phyloP scores from a whole-genome alignment of 768 basidiomycete species.

The Xerocomus spinulosus region DNA sequence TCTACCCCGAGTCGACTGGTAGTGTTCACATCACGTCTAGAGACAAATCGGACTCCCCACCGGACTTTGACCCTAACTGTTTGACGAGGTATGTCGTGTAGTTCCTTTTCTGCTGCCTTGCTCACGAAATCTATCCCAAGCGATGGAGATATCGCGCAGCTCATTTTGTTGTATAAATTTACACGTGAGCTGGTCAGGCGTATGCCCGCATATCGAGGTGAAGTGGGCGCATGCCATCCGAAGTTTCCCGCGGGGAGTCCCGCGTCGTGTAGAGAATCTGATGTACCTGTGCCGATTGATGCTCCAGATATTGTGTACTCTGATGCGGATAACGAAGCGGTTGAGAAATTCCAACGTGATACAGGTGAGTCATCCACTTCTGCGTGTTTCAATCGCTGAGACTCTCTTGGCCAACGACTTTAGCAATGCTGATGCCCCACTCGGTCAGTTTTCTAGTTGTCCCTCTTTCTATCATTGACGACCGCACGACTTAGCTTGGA shows the following conservation, averaged over 20 bases:
- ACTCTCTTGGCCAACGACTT: too few species aligned
- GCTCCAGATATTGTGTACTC: constrained; percentile 31
- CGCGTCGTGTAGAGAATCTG: constrained; percentile 20
- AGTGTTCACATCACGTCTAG: constrained; percentile 44
- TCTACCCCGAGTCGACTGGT: constrained; percentile 44
- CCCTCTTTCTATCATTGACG: too few species aligned
- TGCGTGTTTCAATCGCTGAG: background rate
- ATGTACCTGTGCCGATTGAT: constrained; percentile 17
- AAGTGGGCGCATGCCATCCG: constrained; percentile 13
- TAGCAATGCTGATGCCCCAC: background rate
- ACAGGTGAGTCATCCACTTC: background rate
- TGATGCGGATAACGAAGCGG: constrained; percentile 29
- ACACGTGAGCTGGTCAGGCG: constrained; percentile 49
- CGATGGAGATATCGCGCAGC: constrained; percentile 37
- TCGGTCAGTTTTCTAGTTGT: background rate
- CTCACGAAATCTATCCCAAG: constrained; percentile 1
- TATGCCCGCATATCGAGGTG: constrained; percentile 33
- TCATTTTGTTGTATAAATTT: constrained; percentile 53
- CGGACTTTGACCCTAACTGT: constrained; percentile 43
- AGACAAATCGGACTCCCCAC: constrained; percentile 36
- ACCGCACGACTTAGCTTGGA: constrained; percentile 39
- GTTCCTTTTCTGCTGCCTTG: too few species aligned
- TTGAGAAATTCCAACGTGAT: constrained; percentile 23
- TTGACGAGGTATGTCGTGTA: constrained; percentile 36
- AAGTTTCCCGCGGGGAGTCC: constrained; percentile 24